Evolutionary conservation across 257 asterid genomes (phyloP), one percentile per base, ranked within the genome.

Genomic region (Ocimum tenuiflorum): DNA sequence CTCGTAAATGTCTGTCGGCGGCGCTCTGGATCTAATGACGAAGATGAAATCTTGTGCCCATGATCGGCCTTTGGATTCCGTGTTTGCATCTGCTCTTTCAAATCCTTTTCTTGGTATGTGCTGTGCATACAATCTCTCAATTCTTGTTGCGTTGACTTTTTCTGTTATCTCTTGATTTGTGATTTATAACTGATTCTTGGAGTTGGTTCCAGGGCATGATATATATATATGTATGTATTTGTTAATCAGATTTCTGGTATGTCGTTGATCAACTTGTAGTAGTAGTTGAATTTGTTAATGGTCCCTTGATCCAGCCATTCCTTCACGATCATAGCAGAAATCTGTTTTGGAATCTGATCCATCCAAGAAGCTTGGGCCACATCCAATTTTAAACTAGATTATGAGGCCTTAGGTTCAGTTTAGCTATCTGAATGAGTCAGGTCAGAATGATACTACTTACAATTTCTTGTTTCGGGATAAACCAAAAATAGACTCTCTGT

Each of bases 111-210:
- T 52, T 23, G 87, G 95, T 84, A 79, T 24, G 46, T 46, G 15
- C 9, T n/a, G 27, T 48, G 50, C 13, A 17, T 6, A 15, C 39
- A 11, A 39, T 18, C 57, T 23, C 27, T 23, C 6, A 18, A 49
- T 3, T 67, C 24, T 43, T n/a, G 17, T 8, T 66, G 69, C 81
- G 85, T 81, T 85, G 88, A 79, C 87, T 84, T 82, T 80, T 72
- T 73, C 38, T 48, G n/a, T n/a, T 41, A 4, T 57, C 42, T 47
- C 22, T 50, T 36, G 29, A 35, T 60, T 49, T 46, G n/a, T n/a
- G n/a, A n/a, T 46, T 46, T 6, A 10, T 51, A 46, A 19, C 38
- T 52, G 39, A 7, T 52, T n/a, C n/a, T n/a, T n/a, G n/a, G n/a
- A n/a, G n/a, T n/a, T n/a, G n/a, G n/a, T n/a, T 18, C 18, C 23